phyloP scores from a whole-genome alignment of 1,139 yeast species.

The Saccharomyces hybrid region DNA sequence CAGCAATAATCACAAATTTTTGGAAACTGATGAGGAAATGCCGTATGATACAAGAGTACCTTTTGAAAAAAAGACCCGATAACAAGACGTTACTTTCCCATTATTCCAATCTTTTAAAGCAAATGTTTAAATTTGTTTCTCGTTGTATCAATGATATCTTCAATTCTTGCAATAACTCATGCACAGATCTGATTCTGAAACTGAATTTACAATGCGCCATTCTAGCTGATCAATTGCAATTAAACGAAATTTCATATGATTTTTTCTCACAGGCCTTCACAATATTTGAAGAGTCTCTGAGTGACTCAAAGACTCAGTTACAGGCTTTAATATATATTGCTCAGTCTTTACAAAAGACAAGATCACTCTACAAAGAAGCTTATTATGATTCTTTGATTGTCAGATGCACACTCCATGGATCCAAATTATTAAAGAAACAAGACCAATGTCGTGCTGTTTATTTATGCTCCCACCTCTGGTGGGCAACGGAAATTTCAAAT shows the following conservation, averaged over 20 bases:
- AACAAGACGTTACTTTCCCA: conserved; percentile 6
- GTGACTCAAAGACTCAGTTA: conserved; percentile 51
- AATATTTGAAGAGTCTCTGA: conserved; percentile 72
- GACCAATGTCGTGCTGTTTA: conserved; percentile 93
- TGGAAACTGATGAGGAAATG: conserved; percentile 53
- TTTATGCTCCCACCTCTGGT: conserved; percentile 86
- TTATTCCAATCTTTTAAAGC: conserved; percentile 26
- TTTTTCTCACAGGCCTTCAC: conserved; percentile 83
- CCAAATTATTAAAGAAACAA: conserved; percentile 79
- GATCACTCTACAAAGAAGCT: conserved; percentile 24
- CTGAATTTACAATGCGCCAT: conserved; percentile 49
- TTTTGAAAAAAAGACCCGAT: not conserved
- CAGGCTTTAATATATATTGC: conserved; percentile 48
- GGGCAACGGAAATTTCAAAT: conserved; percentile 63
- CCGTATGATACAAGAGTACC: conserved; percentile 23
- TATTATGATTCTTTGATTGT: conserved; percentile 71
- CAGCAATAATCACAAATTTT: conserved; percentile 58
- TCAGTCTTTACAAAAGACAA: conserved; percentile 43
- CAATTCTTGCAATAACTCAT: conserved; percentile 43
- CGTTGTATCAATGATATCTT: conserved; percentile 62
- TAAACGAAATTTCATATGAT: conserved; percentile 71
- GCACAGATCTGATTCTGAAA: conserved; percentile 41
- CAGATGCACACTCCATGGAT: conserved; percentile 79
- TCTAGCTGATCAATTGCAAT: conserved; percentile 65
- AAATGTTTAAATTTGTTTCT: conserved; percentile 67